Evolutionary conservation across 495 filamentous ascomycete species (phyloP).

Genomic region (Jackrogersella minutella): DNA sequence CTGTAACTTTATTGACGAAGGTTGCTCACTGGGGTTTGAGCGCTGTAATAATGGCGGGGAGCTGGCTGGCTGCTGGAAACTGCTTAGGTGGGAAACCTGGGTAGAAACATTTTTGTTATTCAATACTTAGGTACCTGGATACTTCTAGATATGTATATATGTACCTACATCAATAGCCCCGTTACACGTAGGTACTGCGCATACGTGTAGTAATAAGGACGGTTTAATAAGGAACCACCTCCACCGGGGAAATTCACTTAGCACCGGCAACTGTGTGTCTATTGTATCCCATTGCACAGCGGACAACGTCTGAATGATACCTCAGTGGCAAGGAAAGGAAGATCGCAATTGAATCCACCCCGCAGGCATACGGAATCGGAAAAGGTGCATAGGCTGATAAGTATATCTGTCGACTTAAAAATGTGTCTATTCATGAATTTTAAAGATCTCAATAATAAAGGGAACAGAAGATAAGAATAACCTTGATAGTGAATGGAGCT

Average conservation of each 20-base stretch:
- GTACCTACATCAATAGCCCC: not conserved
- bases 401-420: not conserved
- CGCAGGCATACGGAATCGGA: slow-evolving; percentile 9
- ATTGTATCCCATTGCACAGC: slow-evolving; percentile 3
- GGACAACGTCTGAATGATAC: slow-evolving; percentile 6
- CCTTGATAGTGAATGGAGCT: too few species aligned
- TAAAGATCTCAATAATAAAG: not conserved
- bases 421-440: too few species aligned
- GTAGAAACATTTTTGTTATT: too few species aligned
- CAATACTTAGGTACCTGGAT: too few species aligned
- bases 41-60: too few species aligned
- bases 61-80: not conserved
- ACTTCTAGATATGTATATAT: too few species aligned
- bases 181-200: not conserved
- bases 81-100: too few species aligned
- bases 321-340: slow-evolving; percentile 26
- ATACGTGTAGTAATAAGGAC: slow-evolving; percentile 20
- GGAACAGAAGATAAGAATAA: not conserved
- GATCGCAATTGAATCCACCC: slow-evolving; percentile 28
- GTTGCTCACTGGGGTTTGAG: too few species aligned
- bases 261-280: slow-evolving; percentile 8
- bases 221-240: slow-evolving; percentile 1
- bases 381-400: not conserved
- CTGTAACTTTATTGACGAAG: slow-evolving; percentile 1
- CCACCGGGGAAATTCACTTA: slow-evolving; percentile 14